phyloP scores from a whole-genome alignment of 139 green algal species.

The Tetradesmus lagerheimii region DNA sequence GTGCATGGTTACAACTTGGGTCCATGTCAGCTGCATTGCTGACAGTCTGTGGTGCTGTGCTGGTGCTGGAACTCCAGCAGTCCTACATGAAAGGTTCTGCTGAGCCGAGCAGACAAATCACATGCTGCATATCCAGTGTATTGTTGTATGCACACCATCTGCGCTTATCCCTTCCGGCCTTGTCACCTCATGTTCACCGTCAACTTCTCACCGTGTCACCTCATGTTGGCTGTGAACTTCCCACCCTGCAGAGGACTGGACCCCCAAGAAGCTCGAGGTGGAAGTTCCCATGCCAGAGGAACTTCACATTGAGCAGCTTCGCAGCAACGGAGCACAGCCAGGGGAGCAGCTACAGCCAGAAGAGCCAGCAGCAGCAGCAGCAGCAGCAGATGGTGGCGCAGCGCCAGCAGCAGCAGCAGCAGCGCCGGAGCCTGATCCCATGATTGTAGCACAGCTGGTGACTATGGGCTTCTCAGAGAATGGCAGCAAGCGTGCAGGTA shows the following conservation, averaged over 20 bases:
- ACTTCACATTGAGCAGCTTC: slow-evolving; percentile 86
- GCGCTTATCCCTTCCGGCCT: no score
- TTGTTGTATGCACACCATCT: no score
- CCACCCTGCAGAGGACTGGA: slow-evolving; percentile 87
- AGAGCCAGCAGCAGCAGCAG: slow-evolving; percentile 43
- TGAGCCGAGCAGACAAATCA: no score
- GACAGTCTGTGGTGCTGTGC: no score
- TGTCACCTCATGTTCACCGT: no score
- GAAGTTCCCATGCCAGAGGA: slow-evolving; percentile 86
- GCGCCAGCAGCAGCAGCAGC: slow-evolving; percentile 30
- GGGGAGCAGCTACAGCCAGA: slow-evolving; percentile 88
- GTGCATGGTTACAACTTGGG: no score
- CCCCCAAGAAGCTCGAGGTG: slow-evolving; percentile 92
- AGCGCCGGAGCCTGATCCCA: slow-evolving; percentile 51
- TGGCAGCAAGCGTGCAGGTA: slow-evolving; percentile 81
- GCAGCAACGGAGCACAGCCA: slow-evolving; percentile 70
- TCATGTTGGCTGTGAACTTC: slow-evolving; percentile 32
- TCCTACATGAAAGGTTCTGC: no score
- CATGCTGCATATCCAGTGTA: no score
- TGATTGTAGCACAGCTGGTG: slow-evolving; percentile 62
- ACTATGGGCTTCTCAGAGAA: slow-evolving; percentile 94
- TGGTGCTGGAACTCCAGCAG: no score
- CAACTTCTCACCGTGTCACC: background rate
- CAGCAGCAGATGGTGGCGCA: background rate
- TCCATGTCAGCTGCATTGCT: no score